Base-by-base conservation (phyloP, 2,329 filamentous ascomycete genomes). In the Fusarium sp. region DNA sequence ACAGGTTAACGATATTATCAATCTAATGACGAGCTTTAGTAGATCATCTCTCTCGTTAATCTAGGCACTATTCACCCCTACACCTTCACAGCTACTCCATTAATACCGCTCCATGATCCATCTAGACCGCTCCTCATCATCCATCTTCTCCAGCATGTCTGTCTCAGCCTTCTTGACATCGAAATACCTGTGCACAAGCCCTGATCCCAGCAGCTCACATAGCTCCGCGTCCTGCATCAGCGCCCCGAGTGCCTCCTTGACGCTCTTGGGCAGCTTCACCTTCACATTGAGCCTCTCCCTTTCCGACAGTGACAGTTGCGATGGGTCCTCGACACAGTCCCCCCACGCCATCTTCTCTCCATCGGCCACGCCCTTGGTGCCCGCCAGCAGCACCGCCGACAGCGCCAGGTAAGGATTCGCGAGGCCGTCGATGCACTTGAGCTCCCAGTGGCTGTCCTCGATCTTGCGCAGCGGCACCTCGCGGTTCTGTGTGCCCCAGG, bases 401-500 rank as follows among this genome's bases (percentile, higher is more conserved):
- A 83, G 62, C 20, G 81, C 92, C 2, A 97, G 82, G 79, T 96
- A 97, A 63, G 91, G 89, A 78, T 97, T 97, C 4, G 93, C 93
- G 20, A 94, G 82, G 0, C 94, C 94, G 77, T 97, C 94, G n/a
- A 96, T 78, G 64, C 89, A 90, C 78, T 94, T 92, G 24, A 97
- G 76, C 82, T 97, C 94, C 92, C 93, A 97, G 78, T 94, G 92
- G 22, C 89, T 90, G 3, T 81, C 84, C 4, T 85, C 84, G 57
- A 94, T 88, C 79, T 92, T 91, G 14, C 94, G 89, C 11, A 97
- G 84, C 1, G 94, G 92, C 6, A 90, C 87, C 83, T 96, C 93
- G 20, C 93, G 90, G 80, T 96, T 96, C 82, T 96, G 91, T 6
- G 90, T 93, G 14, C 94, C 94, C 94, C 93, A 97, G 0, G 92